These are phyloP conservation scores for Ambrosia trifida DNA, from an alignment of 129 eudicot genomes.

Conservation along the genomic window DNA sequence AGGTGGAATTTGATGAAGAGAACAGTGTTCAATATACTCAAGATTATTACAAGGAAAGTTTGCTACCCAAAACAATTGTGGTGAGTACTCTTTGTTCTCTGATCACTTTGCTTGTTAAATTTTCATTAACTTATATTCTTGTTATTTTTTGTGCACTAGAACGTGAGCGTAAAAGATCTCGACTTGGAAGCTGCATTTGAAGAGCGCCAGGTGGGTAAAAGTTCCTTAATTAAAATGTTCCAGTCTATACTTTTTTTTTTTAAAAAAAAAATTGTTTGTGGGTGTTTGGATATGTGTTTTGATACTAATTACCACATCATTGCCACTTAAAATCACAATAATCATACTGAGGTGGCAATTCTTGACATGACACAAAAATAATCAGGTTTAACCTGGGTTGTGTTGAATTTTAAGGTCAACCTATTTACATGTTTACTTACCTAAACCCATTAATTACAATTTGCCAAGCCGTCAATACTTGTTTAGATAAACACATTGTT, in stretches of 20 bases:
- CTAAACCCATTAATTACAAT: no score
- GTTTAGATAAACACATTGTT: no score
- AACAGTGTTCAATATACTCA: slow-evolving; percentile 61
- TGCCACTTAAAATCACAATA: no score
- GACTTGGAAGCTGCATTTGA: slow-evolving; percentile 90
- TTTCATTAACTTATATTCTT: slow-evolving; percentile 2
- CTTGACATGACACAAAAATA: no score
- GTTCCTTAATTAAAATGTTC: not conserved
- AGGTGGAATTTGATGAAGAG: slow-evolving; percentile 84
- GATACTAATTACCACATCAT: no score
- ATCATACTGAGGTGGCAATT: no score
- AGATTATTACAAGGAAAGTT: slow-evolving; percentile 56
- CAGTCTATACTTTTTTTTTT: not conserved
- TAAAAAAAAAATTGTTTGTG: not conserved
- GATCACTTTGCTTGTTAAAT: slow-evolving; percentile 1
- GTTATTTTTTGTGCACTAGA: slow-evolving; percentile 43
- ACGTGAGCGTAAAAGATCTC: slow-evolving; percentile 77
- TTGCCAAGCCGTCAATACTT: no score
- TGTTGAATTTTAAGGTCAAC: no score
- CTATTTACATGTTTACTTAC: no score
- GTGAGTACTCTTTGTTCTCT: slow-evolving; percentile 39
- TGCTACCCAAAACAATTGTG: slow-evolving; percentile 59
- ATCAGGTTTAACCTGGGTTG: no score
- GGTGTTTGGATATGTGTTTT: no score
- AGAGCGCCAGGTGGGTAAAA: slow-evolving; percentile 80